Base-by-base conservation (phyloP, 257 asterid genomes). In the Solanum megistacrolobum region DNA sequence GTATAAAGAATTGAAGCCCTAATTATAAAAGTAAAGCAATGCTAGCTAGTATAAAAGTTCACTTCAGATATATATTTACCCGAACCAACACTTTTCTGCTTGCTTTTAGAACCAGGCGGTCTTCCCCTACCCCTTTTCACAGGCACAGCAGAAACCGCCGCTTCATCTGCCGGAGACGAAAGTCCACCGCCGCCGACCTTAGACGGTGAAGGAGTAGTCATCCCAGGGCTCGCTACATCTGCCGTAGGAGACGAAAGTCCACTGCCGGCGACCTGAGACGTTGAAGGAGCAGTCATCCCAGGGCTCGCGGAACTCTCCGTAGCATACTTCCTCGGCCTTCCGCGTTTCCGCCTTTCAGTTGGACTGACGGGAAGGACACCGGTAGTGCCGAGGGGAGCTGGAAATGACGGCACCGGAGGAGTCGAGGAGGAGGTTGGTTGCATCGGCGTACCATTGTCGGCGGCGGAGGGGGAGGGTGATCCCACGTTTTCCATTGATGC, bases 251-350 rank as follows among this genome's bases (percentile, higher is more conserved):
- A 85, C 69, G 78, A 41, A 69, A 75, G 46, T 85, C 88, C 83
- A 68, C 82, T 27, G 32, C 79, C 62, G n/a, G 12, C 34, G 5
- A 25, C 36, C 87, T 23, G 62, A 14, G 86, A 36, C 39, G 43
- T 18, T 13, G 66, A 14, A 13, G 62, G 55, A 43, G 87, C 41
- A 58, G 62, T 38, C 29, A 73, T 36, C 29, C 66, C 72, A 35
- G 65, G 43, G 58, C 6, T 43, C 52, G 2, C 52, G n/a, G 83
- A 65, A 27, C 83, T 87, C n/a, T 82, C 73, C 14, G 39, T 39
- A 39, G 87, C 83, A 85, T 87, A 52, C 87, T 87, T 87, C 83
- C 73, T 16, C 5, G 89, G 89, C 74, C 89, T 82, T 68, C 89
- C 87, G 2, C 89, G 65, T 76, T 68, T 82, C 18, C 86, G 55